phyloP scores from a whole-genome alignment of 2,329 filamentous ascomycete species.

The Diplocarpon rosae region DNA sequence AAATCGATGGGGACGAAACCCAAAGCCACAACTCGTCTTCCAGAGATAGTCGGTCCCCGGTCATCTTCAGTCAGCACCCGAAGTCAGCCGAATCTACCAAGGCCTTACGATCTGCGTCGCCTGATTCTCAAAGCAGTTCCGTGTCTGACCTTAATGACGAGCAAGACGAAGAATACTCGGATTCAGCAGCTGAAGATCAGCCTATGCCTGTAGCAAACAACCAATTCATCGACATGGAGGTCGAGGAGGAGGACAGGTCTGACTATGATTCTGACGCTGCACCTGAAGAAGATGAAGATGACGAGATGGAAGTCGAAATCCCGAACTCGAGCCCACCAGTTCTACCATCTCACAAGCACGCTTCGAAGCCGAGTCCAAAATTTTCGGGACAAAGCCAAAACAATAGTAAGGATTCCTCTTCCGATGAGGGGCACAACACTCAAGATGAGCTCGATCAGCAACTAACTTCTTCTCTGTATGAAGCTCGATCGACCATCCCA shows the following conservation, averaged over 20 bases:
- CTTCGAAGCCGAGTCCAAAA: constrained; percentile 3
- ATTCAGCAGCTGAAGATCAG: background rate
- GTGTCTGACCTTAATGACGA: constrained; percentile 5
- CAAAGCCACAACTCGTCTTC: constrained; percentile 17
- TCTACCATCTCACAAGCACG: constrained; percentile 5
- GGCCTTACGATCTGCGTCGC: background rate
- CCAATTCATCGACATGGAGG: background rate
- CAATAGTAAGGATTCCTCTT: constrained; percentile 15
- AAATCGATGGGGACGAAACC: constrained; percentile 11
- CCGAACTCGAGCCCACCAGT: constrained; percentile 13
- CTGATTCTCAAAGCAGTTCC: background rate
- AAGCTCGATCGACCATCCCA: constrained; percentile 12
- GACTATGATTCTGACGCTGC: background rate
- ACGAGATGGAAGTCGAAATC: constrained; percentile 4
- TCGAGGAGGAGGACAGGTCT: background rate
- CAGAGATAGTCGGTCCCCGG: constrained; percentile 24
- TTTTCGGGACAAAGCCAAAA: constrained; percentile 4
- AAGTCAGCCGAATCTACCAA: background rate
- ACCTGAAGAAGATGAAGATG: constrained; percentile 1
- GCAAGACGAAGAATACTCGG: background rate
- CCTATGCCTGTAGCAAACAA: background rate
- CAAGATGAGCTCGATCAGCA: constrained; percentile 23
- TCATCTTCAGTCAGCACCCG: constrained; percentile 18
- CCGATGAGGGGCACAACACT: constrained; percentile 14
- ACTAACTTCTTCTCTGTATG: constrained; percentile 23